Percentiles rank a stretch among this genome's conserved stretches.
Conservation (phyloP, 1,139 yeast species). For the Geotrichum siamense region DNA sequence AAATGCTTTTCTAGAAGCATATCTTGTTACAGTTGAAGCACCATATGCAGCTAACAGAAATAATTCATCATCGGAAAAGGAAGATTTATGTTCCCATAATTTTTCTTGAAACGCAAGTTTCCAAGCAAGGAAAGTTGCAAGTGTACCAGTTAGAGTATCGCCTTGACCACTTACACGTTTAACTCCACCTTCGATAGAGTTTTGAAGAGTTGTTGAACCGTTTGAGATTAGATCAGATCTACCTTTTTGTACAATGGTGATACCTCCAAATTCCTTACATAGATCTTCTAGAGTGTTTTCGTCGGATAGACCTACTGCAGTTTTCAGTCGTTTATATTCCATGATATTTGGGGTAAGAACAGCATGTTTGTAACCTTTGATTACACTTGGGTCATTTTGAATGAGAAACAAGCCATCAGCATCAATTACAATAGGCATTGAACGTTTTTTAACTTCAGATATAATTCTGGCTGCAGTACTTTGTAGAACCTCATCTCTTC, state of each 20-base stretch:
- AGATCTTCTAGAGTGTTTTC: constrained; percentile 38
- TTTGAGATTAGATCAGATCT: constrained; percentile 53
- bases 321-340: constrained; percentile 65
- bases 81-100: constrained; percentile 46
- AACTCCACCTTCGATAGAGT: constrained; percentile 48
- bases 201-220: constrained; percentile 31
- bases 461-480: constrained; percentile 53
- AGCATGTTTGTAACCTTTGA: constrained; percentile 48
- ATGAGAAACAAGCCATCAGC: constrained; percentile 79
- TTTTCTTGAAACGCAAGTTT: constrained; percentile 49
- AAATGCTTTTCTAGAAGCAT: constrained; percentile 61
- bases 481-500: constrained; percentile 68
- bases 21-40: constrained; percentile 62
- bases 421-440: constrained; percentile 68
- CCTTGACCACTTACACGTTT: constrained; percentile 89
- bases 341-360: constrained; percentile 84
- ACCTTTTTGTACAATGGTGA: constrained; percentile 71
- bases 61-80: constrained; percentile 38
- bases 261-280: constrained; percentile 53
- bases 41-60: constrained; percentile 62
- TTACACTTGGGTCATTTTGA: constrained; percentile 48
- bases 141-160: constrained; percentile 65
- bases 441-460: constrained; percentile 44
- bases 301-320: constrained; percentile 40
- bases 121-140: constrained; percentile 65